Evolutionary conservation across 2,329 filamentous ascomycete species (phyloP), one percentile per base, ranked within the genome.

Genomic region (Fusarium poae): DNA sequence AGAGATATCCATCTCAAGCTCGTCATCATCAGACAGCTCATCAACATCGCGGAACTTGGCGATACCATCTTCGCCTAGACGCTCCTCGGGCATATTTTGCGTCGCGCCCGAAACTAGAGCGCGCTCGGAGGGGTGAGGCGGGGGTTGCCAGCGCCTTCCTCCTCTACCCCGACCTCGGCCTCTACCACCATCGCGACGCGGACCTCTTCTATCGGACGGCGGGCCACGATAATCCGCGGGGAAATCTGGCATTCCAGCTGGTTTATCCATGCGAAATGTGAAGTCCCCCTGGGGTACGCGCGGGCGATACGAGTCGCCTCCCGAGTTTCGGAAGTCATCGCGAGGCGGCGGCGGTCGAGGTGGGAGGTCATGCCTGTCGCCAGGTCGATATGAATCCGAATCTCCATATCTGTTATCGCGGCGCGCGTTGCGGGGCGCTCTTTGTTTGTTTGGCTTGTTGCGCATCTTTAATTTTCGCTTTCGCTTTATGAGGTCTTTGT

Each of bases 1-100:
- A 8, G 88, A 89, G 8, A 89, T 86, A 44, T 90, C 88, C 88
- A 90, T 90, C 4, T 84, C 88, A 16, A 87, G 82, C 75, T 90
- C 88, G 49, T 87, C 86, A 65, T 88, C 88, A 67, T 90, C 88
- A 0, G 88, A 89, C 27, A 90, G 77, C 18, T 89, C 84, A 34
- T 88, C 85, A 7, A 89, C 50, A 35, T 85, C 76, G 51, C 83
- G 82, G 71, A 86, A 91, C 44, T 84, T 88, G 15, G 82, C 82
- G 8, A 81, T 80, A 2, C 77, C 81, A 4, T 82, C 78, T 9
- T 85, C 81, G 13, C 82, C 82, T 20, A 87, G 78, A 40, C 82
- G 81, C 43, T 85, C 80, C 46, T 84, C 81, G 0, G 82, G 78
- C 16, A 82, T 70, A 11, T 79, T 76, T 34, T 79, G 76, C 40